Percentiles rank a stretch among this genome's conserved stretches.
phyloP scores from a whole-genome alignment of 1,284 basidiomycete genomes.

The Phellopilus nigrolimitatus region DNA sequence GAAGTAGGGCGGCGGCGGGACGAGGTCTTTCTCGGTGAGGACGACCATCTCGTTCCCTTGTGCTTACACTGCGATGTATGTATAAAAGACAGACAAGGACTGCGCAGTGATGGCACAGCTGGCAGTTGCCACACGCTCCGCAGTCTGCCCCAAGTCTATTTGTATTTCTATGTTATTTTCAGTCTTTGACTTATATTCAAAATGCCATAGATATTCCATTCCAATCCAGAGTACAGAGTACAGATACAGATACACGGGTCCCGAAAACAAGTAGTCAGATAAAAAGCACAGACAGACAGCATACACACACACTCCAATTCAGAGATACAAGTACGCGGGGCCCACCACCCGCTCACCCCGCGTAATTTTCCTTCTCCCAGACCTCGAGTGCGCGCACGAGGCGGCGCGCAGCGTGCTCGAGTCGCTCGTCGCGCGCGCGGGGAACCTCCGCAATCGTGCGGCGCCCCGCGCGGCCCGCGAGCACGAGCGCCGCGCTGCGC shows the following conservation, averaged over 20 bases:
- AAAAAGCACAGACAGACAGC: too few species aligned
- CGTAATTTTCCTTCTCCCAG: too few species aligned
- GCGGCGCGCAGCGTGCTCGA: too few species aligned
- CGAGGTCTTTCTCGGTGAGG: constrained; percentile 11
- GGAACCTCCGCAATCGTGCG: constrained; percentile 55
- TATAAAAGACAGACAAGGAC: background rate
- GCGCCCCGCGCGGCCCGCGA: constrained; percentile 38
- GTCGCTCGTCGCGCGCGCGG: constrained; percentile 52
- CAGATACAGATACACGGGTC: too few species aligned
- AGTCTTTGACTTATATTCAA: too few species aligned
- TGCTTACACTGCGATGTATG: background rate
- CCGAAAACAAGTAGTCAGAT: too few species aligned
- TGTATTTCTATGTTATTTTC: too few species aligned
- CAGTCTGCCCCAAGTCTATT: background rate
- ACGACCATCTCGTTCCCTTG: constrained; percentile 13
- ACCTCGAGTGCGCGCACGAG: constrained; percentile 38
- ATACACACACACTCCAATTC: too few species aligned
- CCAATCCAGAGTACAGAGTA: too few species aligned
- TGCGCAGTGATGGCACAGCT: constrained; percentile 8
- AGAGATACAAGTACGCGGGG: too few species aligned
- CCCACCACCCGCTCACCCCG: too few species aligned
- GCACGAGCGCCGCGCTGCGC: constrained; percentile 50
- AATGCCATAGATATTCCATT: too few species aligned
- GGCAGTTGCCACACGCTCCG: constrained; percentile 5
- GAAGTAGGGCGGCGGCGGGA: constrained; percentile 14